Evolutionary conservation across 2,329 filamentous ascomycete species (phyloP), one percentile per base, ranked within the genome.

Genomic region (Acephala macrosclerotiorum): DNA sequence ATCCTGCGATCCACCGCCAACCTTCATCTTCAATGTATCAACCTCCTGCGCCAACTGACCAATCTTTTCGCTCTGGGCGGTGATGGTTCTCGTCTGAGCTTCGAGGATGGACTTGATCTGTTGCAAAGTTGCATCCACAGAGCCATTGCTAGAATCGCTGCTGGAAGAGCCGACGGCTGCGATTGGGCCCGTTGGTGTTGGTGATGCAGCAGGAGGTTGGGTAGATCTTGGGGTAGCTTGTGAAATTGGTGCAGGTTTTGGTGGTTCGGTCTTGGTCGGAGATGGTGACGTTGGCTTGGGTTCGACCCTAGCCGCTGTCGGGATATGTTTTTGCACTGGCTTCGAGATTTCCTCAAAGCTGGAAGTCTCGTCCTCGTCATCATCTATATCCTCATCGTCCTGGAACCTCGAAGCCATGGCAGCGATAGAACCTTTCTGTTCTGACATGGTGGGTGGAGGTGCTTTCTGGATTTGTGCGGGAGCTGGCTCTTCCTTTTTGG

Each of bases 341-440:
- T 93, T 93, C 36, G 90, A 79, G 36, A 96, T 85, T 76, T 97
- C 93, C 76, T 97, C 94, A 71, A 97, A 97, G 80, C 90, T 93
- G 0, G 92, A 95, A 33, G 87, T 83, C 1, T 85, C 84, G 25
- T 80, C 74, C 11, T 82, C 71, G 0, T 87, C 85, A n/a, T 86
- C 86, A 12, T 88, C 85, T 7, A 89, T 87, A 29, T 82, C 81
- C 25, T 86, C 84, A 58, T 91, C 83, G 76, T 97, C 94, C 72
- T 93, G 91, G 79, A 92, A 97, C 79, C 92, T 97, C 77, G 87
- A 89, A 11, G 94, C 94, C 84, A 96, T 90, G 63, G 89, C 89
- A 22, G 93, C 88, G 79, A 97, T 96, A 14, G 93, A 96, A 33
- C 87, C 87, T 78, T 96, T 94, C 81, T 97, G 95, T 69, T 96